A percentile compares a stretch with the other conserved stretches of the same genome.
phyloP scores from a whole-genome alignment of 345 rosid species.

The Hypericum androsaemum region DNA sequence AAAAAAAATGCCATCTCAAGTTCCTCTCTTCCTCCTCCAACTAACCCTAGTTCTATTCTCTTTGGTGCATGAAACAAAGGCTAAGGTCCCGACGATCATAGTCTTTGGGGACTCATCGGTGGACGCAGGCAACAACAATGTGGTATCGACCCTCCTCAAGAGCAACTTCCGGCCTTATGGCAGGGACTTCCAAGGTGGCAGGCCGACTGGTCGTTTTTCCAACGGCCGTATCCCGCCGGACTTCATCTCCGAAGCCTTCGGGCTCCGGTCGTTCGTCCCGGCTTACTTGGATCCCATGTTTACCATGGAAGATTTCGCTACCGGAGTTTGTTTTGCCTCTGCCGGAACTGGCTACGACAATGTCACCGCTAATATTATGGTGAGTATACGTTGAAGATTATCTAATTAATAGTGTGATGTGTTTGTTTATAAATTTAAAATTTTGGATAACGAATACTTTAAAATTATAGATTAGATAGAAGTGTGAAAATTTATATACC shows the following conservation, averaged over 20 bases:
- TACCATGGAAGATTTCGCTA: conserved; percentile 1
- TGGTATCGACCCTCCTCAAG: background rate
- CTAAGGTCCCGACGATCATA: conserved; percentile 1
- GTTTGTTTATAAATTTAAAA: no score
- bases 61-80: background rate
- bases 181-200: conserved; percentile 9
- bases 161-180: conserved; percentile 11
- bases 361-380: conserved; percentile 6
- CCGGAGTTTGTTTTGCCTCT: conserved; percentile 9
- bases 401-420: no score
- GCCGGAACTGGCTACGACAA: conserved; percentile 11
- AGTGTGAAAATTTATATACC: no score
- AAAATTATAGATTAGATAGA: no score
- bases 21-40: background rate
- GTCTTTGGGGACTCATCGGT: conserved; percentile 11
- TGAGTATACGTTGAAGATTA: background rate
- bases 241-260: conserved; percentile 13
- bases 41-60: background rate
- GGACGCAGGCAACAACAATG: conserved; percentile 12
- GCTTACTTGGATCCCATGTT: conserved; percentile 10
- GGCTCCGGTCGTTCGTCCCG: conserved; percentile 2
- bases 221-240: conserved; percentile 10
- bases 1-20: background rate
- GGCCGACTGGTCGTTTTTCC: conserved; percentile 8
- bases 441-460: no score